Evolutionary conservation across 225 moss, liverwort and hornwort genomes (phyloP), one percentile per base, ranked within the genome.

Genomic region (Physcomitrellopsis africana): DNA sequence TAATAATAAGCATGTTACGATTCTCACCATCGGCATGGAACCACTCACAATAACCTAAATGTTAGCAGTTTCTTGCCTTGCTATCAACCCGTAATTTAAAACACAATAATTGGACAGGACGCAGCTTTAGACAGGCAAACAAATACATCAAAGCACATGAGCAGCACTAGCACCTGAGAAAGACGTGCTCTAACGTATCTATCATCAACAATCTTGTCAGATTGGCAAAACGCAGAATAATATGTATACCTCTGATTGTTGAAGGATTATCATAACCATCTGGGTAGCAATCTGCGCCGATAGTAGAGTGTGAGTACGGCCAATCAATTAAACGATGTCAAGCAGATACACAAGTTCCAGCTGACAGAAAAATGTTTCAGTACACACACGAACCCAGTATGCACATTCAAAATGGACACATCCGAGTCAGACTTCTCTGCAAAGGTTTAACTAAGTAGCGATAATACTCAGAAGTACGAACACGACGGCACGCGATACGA

Each of bases 241-340:
- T 73, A 11, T 10, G 16, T 1, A 27, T 83, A 91, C 93, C 85
- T 80, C 81, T 83, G 19, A 22, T 76, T 29, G 76, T 29, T 58
- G 72, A 32, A 18, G 91, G 72, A 49, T 73, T 68, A 7, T 37
- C 32, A 41, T 91, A 93, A 57, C 82, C 88, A 27, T 76, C 69
- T 10, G 86, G 79, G 66, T 93, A 93, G 73, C 93, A 93, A 80
- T 85, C 93, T 93, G 69, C 81, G 64, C 42, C 23, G 53, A 49
- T 68, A 42, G 11, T 37, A 37, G 32, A 37, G 44, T 14, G 26
- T 0, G 5, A 58, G 22, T 15, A 51, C 63, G 32, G 41, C 11
- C 41, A 59, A 58, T 80, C 60, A 55, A 58, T 42, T n/a, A 47
- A n/a, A 64, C 7, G 37, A 10, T 68, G 51, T 43, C 70, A 43